Percentiles rank a stretch among this genome's conserved stretches.
Conservation (phyloP, 768 basidiomycete genomes). For the Symmetrospora coprosmae region DNA sequence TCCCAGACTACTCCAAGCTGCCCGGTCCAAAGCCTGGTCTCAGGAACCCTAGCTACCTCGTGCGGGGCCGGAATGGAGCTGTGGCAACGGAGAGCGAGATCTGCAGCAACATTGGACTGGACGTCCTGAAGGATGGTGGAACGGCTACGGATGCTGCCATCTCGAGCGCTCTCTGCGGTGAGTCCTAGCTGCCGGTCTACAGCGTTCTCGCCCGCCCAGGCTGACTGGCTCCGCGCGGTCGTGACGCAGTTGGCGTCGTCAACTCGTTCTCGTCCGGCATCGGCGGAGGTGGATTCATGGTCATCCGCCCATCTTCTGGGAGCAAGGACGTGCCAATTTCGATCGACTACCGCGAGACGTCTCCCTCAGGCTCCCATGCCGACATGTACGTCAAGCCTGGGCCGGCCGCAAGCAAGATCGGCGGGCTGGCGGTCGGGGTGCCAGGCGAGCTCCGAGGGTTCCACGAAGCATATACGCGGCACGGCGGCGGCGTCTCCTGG, state of each 20-base stretch:
- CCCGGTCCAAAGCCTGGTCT: constrained; percentile 32
- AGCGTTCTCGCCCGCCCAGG: no score
- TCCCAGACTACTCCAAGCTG: constrained; percentile 21
- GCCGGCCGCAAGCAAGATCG: constrained; percentile 47
- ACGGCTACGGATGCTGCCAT: constrained; percentile 83
- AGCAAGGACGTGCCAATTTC: constrained; percentile 24
- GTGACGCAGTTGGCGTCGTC: constrained; percentile 39
- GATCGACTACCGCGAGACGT: constrained; percentile 80
- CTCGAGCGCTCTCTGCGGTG: constrained; percentile 54
- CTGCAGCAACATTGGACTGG: constrained; percentile 73
- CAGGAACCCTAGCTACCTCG: constrained; percentile 48
- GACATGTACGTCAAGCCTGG: constrained; percentile 53
- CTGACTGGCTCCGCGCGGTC: no score
- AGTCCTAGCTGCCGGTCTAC: neutral
- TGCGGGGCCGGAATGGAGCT: constrained; percentile 58
- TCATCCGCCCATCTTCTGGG: constrained; percentile 51
- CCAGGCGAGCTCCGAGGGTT: constrained; percentile 84
- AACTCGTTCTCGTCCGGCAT: constrained; percentile 69
- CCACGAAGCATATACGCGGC: constrained; percentile 63
- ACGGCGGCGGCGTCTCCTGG: constrained; percentile 68
- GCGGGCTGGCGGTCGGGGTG: constrained; percentile 75
- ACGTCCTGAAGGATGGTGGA: constrained; percentile 51
- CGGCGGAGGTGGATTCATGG: constrained; percentile 62
- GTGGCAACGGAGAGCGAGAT: constrained; percentile 76
- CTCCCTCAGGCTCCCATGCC: constrained; percentile 54